Evolutionary conservation across 2,329 filamentous ascomycete genomes (phyloP).

Genomic region (Cercospora brassicicola): DNA sequence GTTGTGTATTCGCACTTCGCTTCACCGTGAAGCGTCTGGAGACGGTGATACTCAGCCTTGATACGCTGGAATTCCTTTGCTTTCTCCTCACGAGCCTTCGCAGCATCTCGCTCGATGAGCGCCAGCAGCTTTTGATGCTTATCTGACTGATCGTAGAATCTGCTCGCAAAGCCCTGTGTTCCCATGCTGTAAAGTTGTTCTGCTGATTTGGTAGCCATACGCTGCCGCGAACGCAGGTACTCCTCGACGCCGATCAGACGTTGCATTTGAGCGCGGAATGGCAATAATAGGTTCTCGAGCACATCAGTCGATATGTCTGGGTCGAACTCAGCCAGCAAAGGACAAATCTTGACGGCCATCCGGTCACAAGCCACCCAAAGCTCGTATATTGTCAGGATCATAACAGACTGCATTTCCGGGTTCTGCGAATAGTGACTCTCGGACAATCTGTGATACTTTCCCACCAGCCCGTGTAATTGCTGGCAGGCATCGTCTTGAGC

Average conservation of each 20-base stretch:
- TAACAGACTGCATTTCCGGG: constrained; percentile 26
- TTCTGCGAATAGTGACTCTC: constrained; percentile 3
- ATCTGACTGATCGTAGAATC: constrained; percentile 45
- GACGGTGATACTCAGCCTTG: constrained; percentile 42
- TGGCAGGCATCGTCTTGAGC: neutral
- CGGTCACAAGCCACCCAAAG: constrained; percentile 61
- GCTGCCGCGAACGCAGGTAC: constrained; percentile 46
- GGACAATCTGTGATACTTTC: constrained; percentile 3
- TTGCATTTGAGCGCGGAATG: constrained; percentile 49
- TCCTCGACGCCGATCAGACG: constrained; percentile 53
- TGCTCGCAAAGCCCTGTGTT: constrained; percentile 42
- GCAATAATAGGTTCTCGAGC: constrained; percentile 58
- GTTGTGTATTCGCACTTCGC: constrained; percentile 16
- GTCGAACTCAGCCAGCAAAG: constrained; percentile 54
- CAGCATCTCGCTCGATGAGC: constrained; percentile 8
- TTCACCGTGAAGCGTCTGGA: constrained; percentile 28
- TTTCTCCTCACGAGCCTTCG: constrained; percentile 21
- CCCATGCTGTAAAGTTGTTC: neutral
- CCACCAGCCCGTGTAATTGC: neutral
- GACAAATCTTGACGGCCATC: constrained; percentile 44
- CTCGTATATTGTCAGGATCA: constrained; percentile 57
- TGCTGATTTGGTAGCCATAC: neutral
- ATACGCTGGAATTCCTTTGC: constrained; percentile 40
- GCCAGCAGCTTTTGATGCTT: neutral
- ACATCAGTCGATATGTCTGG: constrained; percentile 53